These are phyloP conservation scores for Salix udensis DNA, from an alignment of 345 rosid species.

Conservation along the genomic window DNA sequence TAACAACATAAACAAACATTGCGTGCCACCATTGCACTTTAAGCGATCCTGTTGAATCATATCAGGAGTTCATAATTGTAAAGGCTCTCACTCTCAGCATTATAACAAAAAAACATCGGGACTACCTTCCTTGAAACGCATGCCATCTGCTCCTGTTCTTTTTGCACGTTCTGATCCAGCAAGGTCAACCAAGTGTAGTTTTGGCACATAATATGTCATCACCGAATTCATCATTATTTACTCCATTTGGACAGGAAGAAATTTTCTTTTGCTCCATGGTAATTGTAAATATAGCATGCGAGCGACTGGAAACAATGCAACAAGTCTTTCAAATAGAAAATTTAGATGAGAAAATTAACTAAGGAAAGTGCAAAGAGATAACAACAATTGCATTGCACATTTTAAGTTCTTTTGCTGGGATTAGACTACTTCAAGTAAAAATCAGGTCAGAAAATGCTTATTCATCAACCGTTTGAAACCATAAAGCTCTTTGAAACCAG, in stretches of 20 bases:
- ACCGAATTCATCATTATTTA: constrained; percentile 43
- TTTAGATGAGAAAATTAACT: not conserved
- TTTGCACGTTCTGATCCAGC: constrained; percentile 99
- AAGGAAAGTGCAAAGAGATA: not conserved
- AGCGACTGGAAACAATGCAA: constrained; percentile 53
- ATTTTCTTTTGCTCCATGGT: constrained; percentile 87
- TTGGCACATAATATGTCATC: constrained; percentile 87
- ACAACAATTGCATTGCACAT: not conserved
- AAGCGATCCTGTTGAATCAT: not conserved
- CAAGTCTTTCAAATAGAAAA: not conserved
- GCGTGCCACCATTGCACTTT: not conserved
- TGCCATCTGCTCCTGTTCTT: constrained; percentile 91
- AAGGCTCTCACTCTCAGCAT: not conserved
- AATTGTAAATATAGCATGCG: constrained; percentile 96
- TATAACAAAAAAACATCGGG: not conserved
- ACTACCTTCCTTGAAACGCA: constrained; percentile 97
- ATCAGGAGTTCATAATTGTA: not conserved
- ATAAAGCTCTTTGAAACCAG: not conserved
- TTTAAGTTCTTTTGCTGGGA: not conserved
- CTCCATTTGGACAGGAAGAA: constrained; percentile 30
- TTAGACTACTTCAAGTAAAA: not conserved
- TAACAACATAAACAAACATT: not conserved
- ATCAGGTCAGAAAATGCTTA: not conserved
- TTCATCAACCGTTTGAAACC: not conserved
- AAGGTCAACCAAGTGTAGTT: constrained; percentile 88